phyloP scores from a whole-genome alignment of 169 alveolate species.

The Eimeria nieschulzi region DNA sequence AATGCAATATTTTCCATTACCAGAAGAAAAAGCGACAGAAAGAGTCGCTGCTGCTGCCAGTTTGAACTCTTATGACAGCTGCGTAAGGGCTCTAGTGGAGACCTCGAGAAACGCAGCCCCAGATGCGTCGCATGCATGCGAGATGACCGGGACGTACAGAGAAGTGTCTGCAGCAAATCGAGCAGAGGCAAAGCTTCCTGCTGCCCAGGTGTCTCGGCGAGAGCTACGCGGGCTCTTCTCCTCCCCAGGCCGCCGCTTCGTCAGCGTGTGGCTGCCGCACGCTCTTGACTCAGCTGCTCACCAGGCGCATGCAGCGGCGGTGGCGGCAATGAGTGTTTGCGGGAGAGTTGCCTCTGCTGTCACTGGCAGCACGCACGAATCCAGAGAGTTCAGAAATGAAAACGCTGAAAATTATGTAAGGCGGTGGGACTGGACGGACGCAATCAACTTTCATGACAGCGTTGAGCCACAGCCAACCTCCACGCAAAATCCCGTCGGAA shows the following conservation, averaged over 20 bases:
- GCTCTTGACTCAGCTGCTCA: not conserved
- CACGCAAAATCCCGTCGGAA: not conserved
- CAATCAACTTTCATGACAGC: not conserved
- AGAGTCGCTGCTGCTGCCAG: not conserved
- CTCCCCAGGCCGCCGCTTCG: constrained; percentile 26
- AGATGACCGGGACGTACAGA: not conserved
- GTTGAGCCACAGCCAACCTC: constrained; percentile 1
- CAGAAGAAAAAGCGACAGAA: not conserved
- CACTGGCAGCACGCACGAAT: not conserved
- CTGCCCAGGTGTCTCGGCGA: not conserved
- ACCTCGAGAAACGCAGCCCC: not conserved
- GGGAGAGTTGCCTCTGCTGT: not conserved
- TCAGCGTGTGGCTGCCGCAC: constrained; percentile 59
- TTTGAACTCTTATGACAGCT: constrained; percentile 48
- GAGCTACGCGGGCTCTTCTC: constrained; percentile 56
- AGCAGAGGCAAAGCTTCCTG: not conserved
- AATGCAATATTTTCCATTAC: constrained; percentile 2
- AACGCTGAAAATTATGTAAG: not conserved
- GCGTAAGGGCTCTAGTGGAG: constrained; percentile 13
- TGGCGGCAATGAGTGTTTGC: constrained; percentile 1
- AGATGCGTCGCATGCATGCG: not conserved
- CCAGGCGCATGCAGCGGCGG: constrained; percentile 5
- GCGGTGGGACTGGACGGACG: constrained; percentile 55
- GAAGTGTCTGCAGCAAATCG: not conserved
- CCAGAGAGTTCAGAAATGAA: not conserved